Evolutionary conservation across 1,284 basidiomycete species (phyloP).

Genomic region (Heterobasidion irregulare): DNA sequence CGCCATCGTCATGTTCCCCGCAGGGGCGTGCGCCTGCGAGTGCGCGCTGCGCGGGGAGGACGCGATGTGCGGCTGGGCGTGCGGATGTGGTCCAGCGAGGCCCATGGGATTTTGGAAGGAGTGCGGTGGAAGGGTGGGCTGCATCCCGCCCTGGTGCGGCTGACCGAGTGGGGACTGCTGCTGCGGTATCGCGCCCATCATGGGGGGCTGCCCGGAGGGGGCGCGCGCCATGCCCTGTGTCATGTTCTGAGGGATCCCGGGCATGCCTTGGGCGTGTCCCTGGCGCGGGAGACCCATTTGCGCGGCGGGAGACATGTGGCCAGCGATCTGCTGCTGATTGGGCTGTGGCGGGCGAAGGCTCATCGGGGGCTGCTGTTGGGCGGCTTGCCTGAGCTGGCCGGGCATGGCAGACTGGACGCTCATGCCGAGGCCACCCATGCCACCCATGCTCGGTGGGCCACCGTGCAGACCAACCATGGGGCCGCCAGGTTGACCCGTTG

Average conservation of each 20-base stretch:
- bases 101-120: constrained; percentile 32
- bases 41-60: constrained; percentile 28
- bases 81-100: constrained; percentile 1
- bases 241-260: constrained; percentile 19
- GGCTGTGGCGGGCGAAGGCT: constrained; percentile 4
- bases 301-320: constrained; percentile 35
- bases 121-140: constrained; percentile 21
- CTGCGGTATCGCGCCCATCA: constrained; percentile 45
- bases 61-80: constrained; percentile 24
- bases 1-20: constrained; percentile 23
- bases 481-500: constrained; percentile 23
- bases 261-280: constrained; percentile 20
- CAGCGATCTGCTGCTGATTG: constrained; percentile 14
- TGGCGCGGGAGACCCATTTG: constrained; percentile 26
- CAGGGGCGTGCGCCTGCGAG: constrained; percentile 23
- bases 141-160: constrained; percentile 23
- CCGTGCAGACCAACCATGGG: constrained; percentile 32
- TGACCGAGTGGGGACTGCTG: constrained; percentile 29
- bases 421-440: constrained; percentile 8
- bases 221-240: constrained; percentile 31
- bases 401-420: constrained; percentile 7
- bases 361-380: constrained; percentile 4
- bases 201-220: constrained; percentile 29
- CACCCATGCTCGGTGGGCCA: constrained; percentile 18
- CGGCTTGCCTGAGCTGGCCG: constrained; percentile 21